These are phyloP conservation scores for Hanseniaspora jakobsenii DNA, from an alignment of 805 yeast species.

Conservation along the genomic window DNA sequence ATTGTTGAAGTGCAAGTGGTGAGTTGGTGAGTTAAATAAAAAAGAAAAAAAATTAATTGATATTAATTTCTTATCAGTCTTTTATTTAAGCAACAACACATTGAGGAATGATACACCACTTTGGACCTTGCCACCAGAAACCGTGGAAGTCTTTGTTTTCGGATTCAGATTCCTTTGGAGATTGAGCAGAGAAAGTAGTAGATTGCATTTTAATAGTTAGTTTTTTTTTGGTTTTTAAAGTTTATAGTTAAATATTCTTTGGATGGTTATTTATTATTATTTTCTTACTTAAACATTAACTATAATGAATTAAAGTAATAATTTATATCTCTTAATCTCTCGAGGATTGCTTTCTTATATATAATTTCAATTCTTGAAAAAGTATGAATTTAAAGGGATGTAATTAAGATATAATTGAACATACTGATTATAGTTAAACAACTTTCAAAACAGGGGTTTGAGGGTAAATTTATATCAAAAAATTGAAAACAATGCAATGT, in stretches of 20 bases:
- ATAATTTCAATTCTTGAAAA: too few relatives aligned
- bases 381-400: too few relatives aligned
- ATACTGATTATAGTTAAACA: too few relatives aligned
- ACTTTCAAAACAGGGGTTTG: too few relatives aligned
- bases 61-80: background rate
- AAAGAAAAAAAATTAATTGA: background rate
- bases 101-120: constrained; percentile 16
- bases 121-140: constrained; percentile 14
- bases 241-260: background rate
- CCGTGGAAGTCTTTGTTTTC: constrained; percentile 17
- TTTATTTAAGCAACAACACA: constrained; percentile 15
- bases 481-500: background rate
- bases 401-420: too few relatives aligned
- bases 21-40: background rate
- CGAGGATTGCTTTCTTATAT: too few relatives aligned
- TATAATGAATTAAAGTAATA: too few relatives aligned
- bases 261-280: constrained; percentile 5
- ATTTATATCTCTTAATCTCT: too few relatives aligned
- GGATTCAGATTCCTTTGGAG: constrained; percentile 14
- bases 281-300: too few relatives aligned
- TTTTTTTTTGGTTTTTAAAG: background rate
- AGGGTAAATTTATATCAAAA: too few relatives aligned
- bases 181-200: constrained; percentile 14
- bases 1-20: too few relatives aligned
- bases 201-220: constrained; percentile 16